Conservation (phyloP, 495 filamentous ascomycete genomes). For the Tuber indicum region DNA sequence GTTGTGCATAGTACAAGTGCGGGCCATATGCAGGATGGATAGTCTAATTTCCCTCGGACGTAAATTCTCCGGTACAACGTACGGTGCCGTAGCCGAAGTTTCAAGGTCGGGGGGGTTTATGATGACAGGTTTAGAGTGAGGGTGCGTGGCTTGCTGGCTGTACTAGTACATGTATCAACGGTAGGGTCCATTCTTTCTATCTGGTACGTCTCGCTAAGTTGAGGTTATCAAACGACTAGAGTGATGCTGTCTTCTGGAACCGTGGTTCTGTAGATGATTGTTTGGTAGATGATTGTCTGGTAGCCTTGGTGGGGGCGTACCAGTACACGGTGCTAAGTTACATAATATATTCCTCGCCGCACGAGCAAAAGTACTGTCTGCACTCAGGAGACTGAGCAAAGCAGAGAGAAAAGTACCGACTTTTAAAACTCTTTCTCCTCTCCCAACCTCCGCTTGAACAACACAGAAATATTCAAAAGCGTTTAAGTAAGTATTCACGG, state of each 20-base stretch:
- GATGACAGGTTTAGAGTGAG: neutral
- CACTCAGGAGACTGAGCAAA: neutral
- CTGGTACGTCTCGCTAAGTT: neutral
- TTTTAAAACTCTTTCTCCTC: too few relatives aligned
- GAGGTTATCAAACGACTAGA: neutral
- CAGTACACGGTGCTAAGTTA: neutral
- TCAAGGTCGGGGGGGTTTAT: neutral
- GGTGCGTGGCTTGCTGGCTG: neutral
- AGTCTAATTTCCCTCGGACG: neutral
- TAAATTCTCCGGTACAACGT: neutral
- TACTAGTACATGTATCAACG: neutral
- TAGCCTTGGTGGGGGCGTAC: neutral
- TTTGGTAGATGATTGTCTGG: neutral
- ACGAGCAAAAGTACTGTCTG: neutral
- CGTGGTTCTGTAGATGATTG: neutral
- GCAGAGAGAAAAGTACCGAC: too few relatives aligned
- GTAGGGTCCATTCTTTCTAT: neutral
- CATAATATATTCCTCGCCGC: neutral
- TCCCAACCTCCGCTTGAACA: neutral
- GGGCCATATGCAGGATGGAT: neutral
- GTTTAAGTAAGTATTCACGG: neutral
- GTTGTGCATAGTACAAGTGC: too few relatives aligned
- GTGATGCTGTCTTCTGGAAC: neutral
- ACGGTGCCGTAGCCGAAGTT: neutral
- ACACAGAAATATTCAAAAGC: neutral